Base-by-base conservation (phyloP, 2,329 filamentous ascomycete genomes). In the Elsinoe ampelina region DNA sequence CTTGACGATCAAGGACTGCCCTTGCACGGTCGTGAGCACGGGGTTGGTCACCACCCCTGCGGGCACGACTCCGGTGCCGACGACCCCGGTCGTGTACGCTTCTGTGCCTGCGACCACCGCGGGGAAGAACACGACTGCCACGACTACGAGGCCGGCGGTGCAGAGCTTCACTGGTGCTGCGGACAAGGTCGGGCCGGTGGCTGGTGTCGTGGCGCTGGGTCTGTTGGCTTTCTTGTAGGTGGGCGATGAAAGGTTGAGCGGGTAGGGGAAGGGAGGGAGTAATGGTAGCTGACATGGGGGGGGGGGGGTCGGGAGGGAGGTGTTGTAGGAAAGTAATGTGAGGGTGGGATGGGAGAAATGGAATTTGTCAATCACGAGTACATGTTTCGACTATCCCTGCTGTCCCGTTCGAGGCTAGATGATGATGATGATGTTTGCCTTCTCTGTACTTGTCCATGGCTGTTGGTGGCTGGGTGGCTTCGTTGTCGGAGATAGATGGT, bases 1-100 rank as follows among this genome's bases (percentile, higher is more conserved):
- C 5, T 26, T 59, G 22, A 58, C 55, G n/a, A 47, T 59, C 26
- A 35, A 55, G 26, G 17, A 36, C 26, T 42, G 34, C 15, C 42
- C 58, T 5, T 59, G 58, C 54, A 59, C 58, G 12, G n/a, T 52
- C 12, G 48, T 52, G 15, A 38, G 13, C 39, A 38, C 48, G 12
- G 34, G 30, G 7, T 38, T 38, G 4, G 36, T 54, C 51, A 35
- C 26, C 20, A 38, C 51, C 12, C 32, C 36, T 12, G 19, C 51
- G 3, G 51, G 32, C 32, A 19, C 32, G 4, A 41, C 38, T 7
- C 20, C 50, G 10, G n/a, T 19, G n/a, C 15, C 34, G 17, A n/a
- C 51, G 5, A 35, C 3, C 3, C 51, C 57, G 34, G 41, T 48
- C n/a, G 20, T 42, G 4, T 17, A n/a, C 48, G 34, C 36, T 51